Conservation (phyloP, 2,329 filamentous ascomycete genomes). For the Colletotrichum aenigma region DNA sequence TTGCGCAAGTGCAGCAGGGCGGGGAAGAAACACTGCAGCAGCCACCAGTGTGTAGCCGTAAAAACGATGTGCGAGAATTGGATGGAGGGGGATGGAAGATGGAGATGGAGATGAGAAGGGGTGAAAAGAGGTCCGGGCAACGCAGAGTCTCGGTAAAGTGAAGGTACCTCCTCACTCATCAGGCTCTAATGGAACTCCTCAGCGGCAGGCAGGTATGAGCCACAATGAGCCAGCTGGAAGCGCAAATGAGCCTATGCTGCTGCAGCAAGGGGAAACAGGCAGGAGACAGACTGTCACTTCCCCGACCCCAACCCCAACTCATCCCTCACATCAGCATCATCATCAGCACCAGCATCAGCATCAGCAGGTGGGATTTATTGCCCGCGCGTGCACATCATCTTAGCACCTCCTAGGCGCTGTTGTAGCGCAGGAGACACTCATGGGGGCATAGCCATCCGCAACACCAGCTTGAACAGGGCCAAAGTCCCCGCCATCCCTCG, state of each 20-base stretch:
- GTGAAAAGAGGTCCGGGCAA: not conserved
- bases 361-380: not conserved
- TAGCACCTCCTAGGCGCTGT: not conserved
- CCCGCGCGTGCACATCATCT: not conserved
- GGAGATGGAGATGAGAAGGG: not conserved
- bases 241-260: not conserved
- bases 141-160: not conserved
- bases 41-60: not conserved
- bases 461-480: not conserved
- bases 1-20: not conserved
- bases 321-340: not conserved
- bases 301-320: not conserved
- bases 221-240: slow-evolving; percentile 7
- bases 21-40: not conserved
- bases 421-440: not conserved
- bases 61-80: not conserved
- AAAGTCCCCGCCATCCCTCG: not conserved
- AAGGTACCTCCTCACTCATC: not conserved
- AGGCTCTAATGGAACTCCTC: not conserved
- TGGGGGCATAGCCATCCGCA: not conserved
- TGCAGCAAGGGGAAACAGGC: not conserved
- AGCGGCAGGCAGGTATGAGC: not conserved
- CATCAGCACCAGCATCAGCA: not conserved
- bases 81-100: not conserved
- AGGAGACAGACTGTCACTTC: not conserved